Percentiles rank a stretch among this genome's conserved stretches.
Evolutionary conservation across 1,284 basidiomycete genomes (phyloP).

Genomic region (Trametes pubescens): DNA sequence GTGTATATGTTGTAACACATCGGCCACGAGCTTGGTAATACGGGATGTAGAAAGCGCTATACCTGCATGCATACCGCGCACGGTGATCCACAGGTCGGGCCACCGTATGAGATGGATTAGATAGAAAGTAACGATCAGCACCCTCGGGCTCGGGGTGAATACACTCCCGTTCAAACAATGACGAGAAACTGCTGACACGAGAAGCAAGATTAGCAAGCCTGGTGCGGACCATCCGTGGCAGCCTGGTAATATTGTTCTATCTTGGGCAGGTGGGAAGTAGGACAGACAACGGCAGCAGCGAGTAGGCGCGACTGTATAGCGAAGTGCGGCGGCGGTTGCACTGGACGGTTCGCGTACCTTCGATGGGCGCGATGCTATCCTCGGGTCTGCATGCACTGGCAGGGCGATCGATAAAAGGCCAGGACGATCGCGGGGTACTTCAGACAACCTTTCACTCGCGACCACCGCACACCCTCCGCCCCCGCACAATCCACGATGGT

Average conservation of each 20-base stretch:
- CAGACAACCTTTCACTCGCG: background rate
- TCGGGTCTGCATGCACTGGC: background rate
- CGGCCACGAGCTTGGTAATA: too few relatives aligned
- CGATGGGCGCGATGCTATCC: background rate
- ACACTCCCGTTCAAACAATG: background rate
- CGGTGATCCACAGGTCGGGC: too few relatives aligned
- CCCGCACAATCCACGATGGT: conserved; percentile 49
- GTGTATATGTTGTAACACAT: too few relatives aligned
- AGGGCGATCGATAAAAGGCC: background rate
- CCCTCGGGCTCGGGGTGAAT: too few relatives aligned
- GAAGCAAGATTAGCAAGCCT: too few relatives aligned
- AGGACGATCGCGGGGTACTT: background rate
- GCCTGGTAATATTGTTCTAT: background rate
- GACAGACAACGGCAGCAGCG: background rate
- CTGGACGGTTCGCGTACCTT: conserved; percentile 11
- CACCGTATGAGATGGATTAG: too few relatives aligned
- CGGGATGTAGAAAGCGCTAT: too few relatives aligned
- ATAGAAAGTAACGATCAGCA: too few relatives aligned
- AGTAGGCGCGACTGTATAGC: background rate
- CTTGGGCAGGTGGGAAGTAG: background rate
- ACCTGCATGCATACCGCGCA: too few relatives aligned
- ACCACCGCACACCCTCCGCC: background rate
- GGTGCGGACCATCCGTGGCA: background rate
- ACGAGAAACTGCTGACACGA: background rate
- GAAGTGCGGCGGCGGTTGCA: background rate